phyloP scores from a whole-genome alignment of 371 early-diverging fungal species.

The Paraphysoderma sedebokerense region DNA sequence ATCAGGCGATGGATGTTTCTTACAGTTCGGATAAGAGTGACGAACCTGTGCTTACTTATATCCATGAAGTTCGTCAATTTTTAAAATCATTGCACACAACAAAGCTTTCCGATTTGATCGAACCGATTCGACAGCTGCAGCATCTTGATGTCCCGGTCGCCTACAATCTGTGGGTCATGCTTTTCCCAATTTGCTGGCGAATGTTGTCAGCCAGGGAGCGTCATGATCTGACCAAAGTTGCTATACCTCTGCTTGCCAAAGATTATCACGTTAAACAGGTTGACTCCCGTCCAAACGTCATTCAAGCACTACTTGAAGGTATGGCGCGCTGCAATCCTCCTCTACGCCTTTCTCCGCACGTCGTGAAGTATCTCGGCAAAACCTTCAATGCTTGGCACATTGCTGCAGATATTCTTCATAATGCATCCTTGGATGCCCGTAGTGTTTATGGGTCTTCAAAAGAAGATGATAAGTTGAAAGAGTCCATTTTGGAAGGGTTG shows the following conservation, averaged over 20 bases:
- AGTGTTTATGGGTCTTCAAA: slow-evolving; percentile 31
- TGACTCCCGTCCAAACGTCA: slow-evolving; percentile 71
- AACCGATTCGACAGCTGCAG: slow-evolving; percentile 44
- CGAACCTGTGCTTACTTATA: too few relatives aligned
- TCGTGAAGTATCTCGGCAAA: slow-evolving; percentile 80
- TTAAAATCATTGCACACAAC: too few relatives aligned
- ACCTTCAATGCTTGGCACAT: slow-evolving; percentile 84
- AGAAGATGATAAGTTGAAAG: slow-evolving; percentile 75
- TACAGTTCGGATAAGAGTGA: too few relatives aligned
- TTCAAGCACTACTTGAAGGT: slow-evolving; percentile 76
- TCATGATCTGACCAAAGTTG: slow-evolving; percentile 60
- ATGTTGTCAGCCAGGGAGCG: slow-evolving; percentile 48
- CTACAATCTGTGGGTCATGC: slow-evolving; percentile 59
- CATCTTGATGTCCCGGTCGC: slow-evolving; percentile 50
- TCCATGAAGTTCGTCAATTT: too few relatives aligned
- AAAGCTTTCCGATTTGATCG: slow-evolving; percentile 29
- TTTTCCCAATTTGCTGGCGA: slow-evolving; percentile 77
- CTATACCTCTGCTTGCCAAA: slow-evolving; percentile 69
- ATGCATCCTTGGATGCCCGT: slow-evolving; percentile 9
- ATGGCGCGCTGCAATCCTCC: slow-evolving; percentile 51
- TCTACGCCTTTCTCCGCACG: slow-evolving; percentile 73
- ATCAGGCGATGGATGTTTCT: too few relatives aligned
- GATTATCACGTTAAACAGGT: slow-evolving; percentile 76
- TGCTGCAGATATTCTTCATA: slow-evolving; percentile 52
- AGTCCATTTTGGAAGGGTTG: slow-evolving; percentile 74